Evolutionary conservation across 768 basidiomycete species (phyloP), one percentile per base, ranked within the genome.

Genomic region (Leucocoprinus leucothites): DNA sequence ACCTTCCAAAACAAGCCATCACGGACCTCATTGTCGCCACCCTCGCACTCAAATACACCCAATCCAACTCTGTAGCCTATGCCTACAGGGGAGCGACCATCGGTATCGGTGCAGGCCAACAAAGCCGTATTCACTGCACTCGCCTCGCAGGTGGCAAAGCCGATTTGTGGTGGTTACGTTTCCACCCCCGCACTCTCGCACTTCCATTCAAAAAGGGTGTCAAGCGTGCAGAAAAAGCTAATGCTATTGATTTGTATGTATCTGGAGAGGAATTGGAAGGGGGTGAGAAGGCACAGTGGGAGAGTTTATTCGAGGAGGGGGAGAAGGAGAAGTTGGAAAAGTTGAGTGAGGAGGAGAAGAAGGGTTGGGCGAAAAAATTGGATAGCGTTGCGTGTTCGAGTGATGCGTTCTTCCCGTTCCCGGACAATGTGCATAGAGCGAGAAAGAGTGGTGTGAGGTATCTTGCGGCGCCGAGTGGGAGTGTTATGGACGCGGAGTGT

Each of bases 401-500:
- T 58, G 97, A 99, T 61, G 97, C 96, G 48, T 99, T 99, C 82
- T 98, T 98, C 94, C 97, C 97, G 16, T 98, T 98, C 84, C 82
- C 96, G 11, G 97, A 99, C 67, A 99, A 98, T 63, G 96, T 99
- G 31, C 91, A 98, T 67, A 80, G 97, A 43, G 91, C 93, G 48
- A 79, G 82, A 70, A 87, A 90, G 78, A 95, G 93, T 58, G 97
- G 97, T 0, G 95, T 94, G 47, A 84, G 74, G 66, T 98, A 97
- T 71, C 78, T 99, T 45, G 94, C 93, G 22, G 94, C 95, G 6
- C 89, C 91, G 2, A 84, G 87, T 48, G 97, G 97, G 46, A 94
- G 91, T 62, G 94, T 99, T 57, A 98, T 98, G 96, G 97, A 99
- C 65, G 84, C 71, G 43, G 96, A 95, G 69, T 96, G 97, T 65